A percentile compares a stretch with the other conserved stretches of the same genome.
phyloP scores from a whole-genome alignment of 345 rosid species.

The Aurinia saxatilis region DNA sequence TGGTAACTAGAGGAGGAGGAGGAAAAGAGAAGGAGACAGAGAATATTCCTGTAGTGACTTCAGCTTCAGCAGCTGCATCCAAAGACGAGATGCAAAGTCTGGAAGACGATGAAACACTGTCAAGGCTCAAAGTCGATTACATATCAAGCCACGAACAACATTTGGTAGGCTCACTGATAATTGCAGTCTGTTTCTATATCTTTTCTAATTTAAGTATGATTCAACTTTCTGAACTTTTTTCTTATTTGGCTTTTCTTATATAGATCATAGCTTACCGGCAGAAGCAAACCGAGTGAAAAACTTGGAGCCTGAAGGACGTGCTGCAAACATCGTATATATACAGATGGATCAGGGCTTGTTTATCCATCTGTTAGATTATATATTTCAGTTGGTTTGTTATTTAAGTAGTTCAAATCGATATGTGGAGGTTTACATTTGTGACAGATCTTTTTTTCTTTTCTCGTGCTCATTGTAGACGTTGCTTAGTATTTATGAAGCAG shows the following conservation, averaged over 20 bases:
- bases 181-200: neutral
- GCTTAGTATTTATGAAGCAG: neutral
- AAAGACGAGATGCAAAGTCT: slow-evolving; percentile 44
- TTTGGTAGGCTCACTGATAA: slow-evolving; percentile 14
- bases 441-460: neutral
- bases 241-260: neutral
- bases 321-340: slow-evolving; percentile 5
- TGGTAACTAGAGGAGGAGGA: slow-evolving; percentile 37
- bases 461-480: slow-evolving; percentile 13
- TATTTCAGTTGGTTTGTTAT: neutral
- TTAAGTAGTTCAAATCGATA: neutral
- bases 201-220: neutral
- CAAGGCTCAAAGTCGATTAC: slow-evolving; percentile 17
- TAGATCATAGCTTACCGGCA: slow-evolving; percentile 26
- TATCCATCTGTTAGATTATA: slow-evolving; percentile 16
- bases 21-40: slow-evolving; percentile 10
- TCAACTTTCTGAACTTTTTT: slow-evolving; percentile 9
- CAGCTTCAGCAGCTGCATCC: slow-evolving; percentile 22
- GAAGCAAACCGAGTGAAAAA: slow-evolving; percentile 25
- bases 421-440: slow-evolving; percentile 1
- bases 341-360: slow-evolving; percentile 21
- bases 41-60: slow-evolving; percentile 10
- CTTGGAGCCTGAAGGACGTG: slow-evolving; percentile 12
- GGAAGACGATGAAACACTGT: slow-evolving; percentile 41
- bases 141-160: slow-evolving; percentile 26